Conservation (phyloP, 106 monocot species). For the Dioscorea dumetorum region DNA sequence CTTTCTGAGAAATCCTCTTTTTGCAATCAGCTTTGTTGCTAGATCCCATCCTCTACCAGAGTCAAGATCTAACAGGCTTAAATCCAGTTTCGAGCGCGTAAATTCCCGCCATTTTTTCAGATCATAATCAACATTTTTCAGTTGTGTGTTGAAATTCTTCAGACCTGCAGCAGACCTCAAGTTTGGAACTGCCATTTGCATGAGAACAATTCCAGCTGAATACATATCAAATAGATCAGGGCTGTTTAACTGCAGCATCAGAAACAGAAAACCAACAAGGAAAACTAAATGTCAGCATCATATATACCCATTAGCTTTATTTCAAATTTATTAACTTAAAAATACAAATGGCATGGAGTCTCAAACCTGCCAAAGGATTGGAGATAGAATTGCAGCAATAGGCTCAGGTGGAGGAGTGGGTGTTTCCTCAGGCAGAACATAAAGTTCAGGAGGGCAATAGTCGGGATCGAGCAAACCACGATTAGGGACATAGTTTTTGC, state of each 20-base stretch:
- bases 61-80: slow-evolving; percentile 55
- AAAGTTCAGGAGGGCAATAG: slow-evolving; percentile 80
- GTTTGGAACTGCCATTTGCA: slow-evolving; percentile 89
- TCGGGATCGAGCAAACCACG: slow-evolving; percentile 78
- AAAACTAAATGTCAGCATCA: not conserved
- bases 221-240: slow-evolving; percentile 95
- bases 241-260: slow-evolving; percentile 68
- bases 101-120: slow-evolving; percentile 54
- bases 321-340: not conserved
- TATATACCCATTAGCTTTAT: not conserved
- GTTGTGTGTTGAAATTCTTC: slow-evolving; percentile 86
- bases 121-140: slow-evolving; percentile 58
- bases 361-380: slow-evolving; percentile 82
- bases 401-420: slow-evolving; percentile 84
- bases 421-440: slow-evolving; percentile 88
- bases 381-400: slow-evolving; percentile 85
- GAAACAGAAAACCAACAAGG: not conserved
- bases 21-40: slow-evolving; percentile 59
- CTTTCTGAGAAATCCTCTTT: slow-evolving; percentile 49
- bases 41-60: slow-evolving; percentile 72
- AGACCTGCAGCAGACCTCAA: slow-evolving; percentile 61
- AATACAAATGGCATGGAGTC: not conserved
- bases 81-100: slow-evolving; percentile 40
- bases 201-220: slow-evolving; percentile 80
- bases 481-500: slow-evolving; percentile 84